Conservation (phyloP, 306 rosid species). For the Quercus cerris region DNA sequence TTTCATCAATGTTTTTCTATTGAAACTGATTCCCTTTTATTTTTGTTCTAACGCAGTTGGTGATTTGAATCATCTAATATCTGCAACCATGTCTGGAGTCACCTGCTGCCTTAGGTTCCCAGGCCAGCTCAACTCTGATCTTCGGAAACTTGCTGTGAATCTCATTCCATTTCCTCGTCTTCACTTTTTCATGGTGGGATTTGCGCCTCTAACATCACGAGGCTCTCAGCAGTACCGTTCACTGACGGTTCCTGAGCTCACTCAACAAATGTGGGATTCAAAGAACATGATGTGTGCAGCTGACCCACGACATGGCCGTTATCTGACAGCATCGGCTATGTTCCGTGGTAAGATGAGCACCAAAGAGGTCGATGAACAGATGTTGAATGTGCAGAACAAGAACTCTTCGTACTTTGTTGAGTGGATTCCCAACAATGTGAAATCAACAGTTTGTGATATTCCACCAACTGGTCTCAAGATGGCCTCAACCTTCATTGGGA, state of each 20-base stretch:
- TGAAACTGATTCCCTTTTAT: too few relatives aligned
- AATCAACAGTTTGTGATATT: slow-evolving; percentile 44
- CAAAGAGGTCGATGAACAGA: slow-evolving; percentile 44
- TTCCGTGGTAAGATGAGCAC: slow-evolving; percentile 49
- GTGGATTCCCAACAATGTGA: slow-evolving; percentile 50
- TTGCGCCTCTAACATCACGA: slow-evolving; percentile 42
- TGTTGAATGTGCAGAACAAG: slow-evolving; percentile 51
- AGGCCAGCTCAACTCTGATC: slow-evolving; percentile 45
- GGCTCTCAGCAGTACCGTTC: slow-evolving; percentile 46
- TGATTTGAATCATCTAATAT: slow-evolving; percentile 44
- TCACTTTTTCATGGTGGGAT: slow-evolving; percentile 49
- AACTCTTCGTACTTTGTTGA: slow-evolving; percentile 46
- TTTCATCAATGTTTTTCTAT: too few relatives aligned
- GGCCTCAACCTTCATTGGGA: slow-evolving; percentile 41
- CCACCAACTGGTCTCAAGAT: slow-evolving; percentile 46
- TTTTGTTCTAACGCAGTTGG: slow-evolving; percentile 25
- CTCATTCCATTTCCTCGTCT: slow-evolving; percentile 46
- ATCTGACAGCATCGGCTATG: slow-evolving; percentile 46
- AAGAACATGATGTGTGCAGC: slow-evolving; percentile 51
- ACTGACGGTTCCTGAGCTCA: slow-evolving; percentile 38
- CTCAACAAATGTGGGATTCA: slow-evolving; percentile 49
- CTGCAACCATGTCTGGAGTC: slow-evolving; percentile 46
- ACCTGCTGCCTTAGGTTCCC: slow-evolving; percentile 45
- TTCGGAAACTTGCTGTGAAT: slow-evolving; percentile 42
- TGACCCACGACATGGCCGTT: slow-evolving; percentile 39